These are phyloP conservation scores for Penicillium brevicompactum DNA, from an alignment of 2,329 filamentous ascomycete genomes.

Conservation along the genomic window DNA sequence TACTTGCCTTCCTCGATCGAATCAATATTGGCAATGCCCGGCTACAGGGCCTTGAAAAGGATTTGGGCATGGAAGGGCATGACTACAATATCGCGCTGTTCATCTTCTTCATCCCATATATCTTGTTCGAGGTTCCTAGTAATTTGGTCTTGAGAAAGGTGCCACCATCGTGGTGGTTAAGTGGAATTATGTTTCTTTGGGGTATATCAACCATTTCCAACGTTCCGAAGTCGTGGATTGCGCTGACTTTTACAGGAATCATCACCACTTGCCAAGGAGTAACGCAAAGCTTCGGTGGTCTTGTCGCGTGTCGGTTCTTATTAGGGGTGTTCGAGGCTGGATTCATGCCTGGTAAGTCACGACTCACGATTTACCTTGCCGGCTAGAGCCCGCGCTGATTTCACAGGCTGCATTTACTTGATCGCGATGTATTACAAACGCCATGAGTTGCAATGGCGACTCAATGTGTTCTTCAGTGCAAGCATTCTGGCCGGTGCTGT, in stretches of 20 bases:
- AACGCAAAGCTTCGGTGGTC: slow-evolving; percentile 42
- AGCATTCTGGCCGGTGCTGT: slow-evolving; percentile 45
- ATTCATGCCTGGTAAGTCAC: slow-evolving; percentile 37
- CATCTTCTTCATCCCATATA: slow-evolving; percentile 51
- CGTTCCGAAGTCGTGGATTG: neutral
- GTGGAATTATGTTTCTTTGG: slow-evolving; percentile 46
- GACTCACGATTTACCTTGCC: neutral
- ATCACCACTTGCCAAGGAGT: slow-evolving; percentile 48
- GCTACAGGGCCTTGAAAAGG: slow-evolving; percentile 46
- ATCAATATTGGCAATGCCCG: slow-evolving; percentile 53
- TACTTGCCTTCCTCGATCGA: slow-evolving; percentile 51
- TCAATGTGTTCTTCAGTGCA: slow-evolving; percentile 38
- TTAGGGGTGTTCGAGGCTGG: slow-evolving; percentile 43
- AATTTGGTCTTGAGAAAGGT: slow-evolving; percentile 51
- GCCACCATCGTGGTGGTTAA: slow-evolving; percentile 45
- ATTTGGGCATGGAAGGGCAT: slow-evolving; percentile 46
- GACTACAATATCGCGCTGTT: slow-evolving; percentile 48
- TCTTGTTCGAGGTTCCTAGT: slow-evolving; percentile 50
- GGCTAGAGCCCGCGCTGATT: neutral
- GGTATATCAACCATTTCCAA: slow-evolving; percentile 26
- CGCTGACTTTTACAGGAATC: slow-evolving; percentile 32
- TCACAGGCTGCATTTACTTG: slow-evolving; percentile 33
- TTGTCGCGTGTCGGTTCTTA: slow-evolving; percentile 39
- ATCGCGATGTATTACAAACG: slow-evolving; percentile 44
- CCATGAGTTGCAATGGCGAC: slow-evolving; percentile 43